A percentile compares a stretch with the other conserved stretches of the same genome.
Conservation (phyloP, 352 stramenopile species). For the Globisporangium recalcitrans region DNA sequence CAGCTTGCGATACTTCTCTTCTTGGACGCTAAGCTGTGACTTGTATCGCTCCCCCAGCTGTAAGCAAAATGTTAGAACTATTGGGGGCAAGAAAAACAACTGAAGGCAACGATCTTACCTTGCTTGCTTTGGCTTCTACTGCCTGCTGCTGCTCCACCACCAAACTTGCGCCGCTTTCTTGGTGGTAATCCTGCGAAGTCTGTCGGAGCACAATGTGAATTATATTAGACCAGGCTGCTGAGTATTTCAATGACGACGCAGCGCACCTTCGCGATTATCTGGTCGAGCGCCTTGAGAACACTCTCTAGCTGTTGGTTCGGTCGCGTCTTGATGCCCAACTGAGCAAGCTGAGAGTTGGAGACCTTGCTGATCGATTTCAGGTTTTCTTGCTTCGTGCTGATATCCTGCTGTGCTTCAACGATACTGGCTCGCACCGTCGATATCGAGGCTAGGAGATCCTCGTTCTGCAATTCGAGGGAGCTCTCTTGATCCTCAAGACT, state of each 20-base stretch:
- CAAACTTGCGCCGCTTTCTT: neutral
- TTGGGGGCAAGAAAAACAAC: neutral
- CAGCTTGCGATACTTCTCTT: conserved; percentile 7
- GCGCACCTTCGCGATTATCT: neutral
- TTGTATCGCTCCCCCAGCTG: conserved; percentile 4
- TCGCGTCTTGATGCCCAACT: neutral
- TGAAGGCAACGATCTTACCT: neutral
- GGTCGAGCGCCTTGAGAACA: conserved; percentile 2
- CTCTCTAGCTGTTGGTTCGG: neutral
- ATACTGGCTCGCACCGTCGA: neutral
- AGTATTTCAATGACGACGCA: neutral
- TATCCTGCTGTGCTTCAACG: neutral
- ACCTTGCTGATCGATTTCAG: neutral
- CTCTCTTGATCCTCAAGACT: conserved; percentile 4
- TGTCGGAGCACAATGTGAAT: neutral
- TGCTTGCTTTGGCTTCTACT: neutral
- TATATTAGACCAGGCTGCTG: neutral
- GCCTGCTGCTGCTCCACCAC: neutral
- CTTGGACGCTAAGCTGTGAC: neutral
- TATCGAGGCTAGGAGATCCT: conserved; percentile 3
- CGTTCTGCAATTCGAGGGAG: neutral
- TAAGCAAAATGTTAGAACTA: neutral
- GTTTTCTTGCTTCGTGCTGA: conserved; percentile 5
- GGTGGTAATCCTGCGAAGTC: neutral
- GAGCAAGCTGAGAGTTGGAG: neutral